Conservation (phyloP, 2,329 filamentous ascomycete species). For the Pseudocercospora cruenta region DNA sequence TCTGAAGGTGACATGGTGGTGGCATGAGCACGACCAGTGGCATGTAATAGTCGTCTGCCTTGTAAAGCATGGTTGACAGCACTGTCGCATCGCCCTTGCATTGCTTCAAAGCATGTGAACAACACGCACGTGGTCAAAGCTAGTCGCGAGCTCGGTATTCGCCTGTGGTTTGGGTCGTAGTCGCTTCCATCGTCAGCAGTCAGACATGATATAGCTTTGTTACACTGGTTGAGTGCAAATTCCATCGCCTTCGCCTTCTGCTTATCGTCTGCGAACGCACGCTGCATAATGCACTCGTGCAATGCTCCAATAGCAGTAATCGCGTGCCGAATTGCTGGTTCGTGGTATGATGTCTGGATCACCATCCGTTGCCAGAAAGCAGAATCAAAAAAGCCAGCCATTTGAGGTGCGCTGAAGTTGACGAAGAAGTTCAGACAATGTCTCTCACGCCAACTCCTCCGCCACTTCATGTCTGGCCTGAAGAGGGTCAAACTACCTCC, state of each 20-base stretch:
- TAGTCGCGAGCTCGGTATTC: conserved; percentile 32
- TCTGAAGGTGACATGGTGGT: conserved; percentile 29
- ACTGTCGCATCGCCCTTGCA: conserved; percentile 41
- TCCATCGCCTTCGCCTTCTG: conserved; percentile 38
- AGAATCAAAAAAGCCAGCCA: conserved; percentile 40
- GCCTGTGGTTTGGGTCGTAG: conserved; percentile 20
- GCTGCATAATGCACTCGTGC: conserved; percentile 40
- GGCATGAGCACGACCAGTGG: conserved; percentile 26
- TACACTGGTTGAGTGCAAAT: conserved; percentile 39
- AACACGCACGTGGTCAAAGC: conserved; percentile 39
- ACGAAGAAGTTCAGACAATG: conserved; percentile 41
- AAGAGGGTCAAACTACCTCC: conserved; percentile 25
- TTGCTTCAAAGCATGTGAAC: conserved; percentile 41
- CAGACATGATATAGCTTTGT: conserved; percentile 37
- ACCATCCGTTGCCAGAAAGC: conserved; percentile 40
- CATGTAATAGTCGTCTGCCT: conserved; percentile 35
- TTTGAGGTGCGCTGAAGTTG: conserved; percentile 44
- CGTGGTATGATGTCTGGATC: conserved; percentile 39
- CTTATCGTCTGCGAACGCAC: conserved; percentile 36
- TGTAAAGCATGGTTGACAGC: conserved; percentile 40
- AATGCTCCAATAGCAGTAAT: conserved; percentile 39
- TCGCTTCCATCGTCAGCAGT: conserved; percentile 30
- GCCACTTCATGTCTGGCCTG: conserved; percentile 36
- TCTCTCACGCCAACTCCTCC: conserved; percentile 38
- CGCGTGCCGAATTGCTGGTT: conserved; percentile 40